Evolutionary conservation across 208 protist genomes (phyloP).

Genomic region (Entamoeba invadens): DNA sequence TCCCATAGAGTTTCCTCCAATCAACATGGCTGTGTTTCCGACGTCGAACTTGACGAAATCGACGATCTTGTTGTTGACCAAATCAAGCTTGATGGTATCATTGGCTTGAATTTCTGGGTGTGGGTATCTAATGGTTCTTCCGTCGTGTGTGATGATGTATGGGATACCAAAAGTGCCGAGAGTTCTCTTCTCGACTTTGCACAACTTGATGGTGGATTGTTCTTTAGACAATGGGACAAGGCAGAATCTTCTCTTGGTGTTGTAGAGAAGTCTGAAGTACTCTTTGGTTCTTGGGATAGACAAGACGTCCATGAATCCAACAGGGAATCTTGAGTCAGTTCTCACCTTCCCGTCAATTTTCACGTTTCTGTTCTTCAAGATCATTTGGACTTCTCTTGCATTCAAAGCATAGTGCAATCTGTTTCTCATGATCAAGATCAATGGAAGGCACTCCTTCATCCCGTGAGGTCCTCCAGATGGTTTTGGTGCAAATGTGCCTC

Average conservation of each 20-base stretch:
- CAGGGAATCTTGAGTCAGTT: slow-evolving; percentile 82
- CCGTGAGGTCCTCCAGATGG: slow-evolving; percentile 90
- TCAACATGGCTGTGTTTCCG: slow-evolving; percentile 80
- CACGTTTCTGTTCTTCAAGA: slow-evolving; percentile 78
- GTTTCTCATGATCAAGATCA: slow-evolving; percentile 71
- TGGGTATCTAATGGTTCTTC: slow-evolving; percentile 93
- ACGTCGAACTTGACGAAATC: slow-evolving; percentile 62
- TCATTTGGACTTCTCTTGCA: slow-evolving; percentile 73
- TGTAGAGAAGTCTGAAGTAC: slow-evolving; percentile 90
- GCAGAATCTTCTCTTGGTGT: slow-evolving; percentile 91
- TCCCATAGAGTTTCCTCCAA: slow-evolving; percentile 88
- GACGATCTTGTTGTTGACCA: slow-evolving; percentile 71
- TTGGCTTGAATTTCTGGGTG: slow-evolving; percentile 74
- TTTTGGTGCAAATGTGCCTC: slow-evolving; percentile 78
- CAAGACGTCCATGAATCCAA: slow-evolving; percentile 86
- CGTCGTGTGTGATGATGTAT: slow-evolving; percentile 88
- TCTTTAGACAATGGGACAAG: slow-evolving; percentile 74
- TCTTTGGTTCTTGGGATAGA: slow-evolving; percentile 88
- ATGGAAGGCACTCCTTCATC: slow-evolving; percentile 69
- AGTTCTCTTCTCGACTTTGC: slow-evolving; percentile 67
- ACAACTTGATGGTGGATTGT: slow-evolving; percentile 79
- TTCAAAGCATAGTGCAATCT: slow-evolving; percentile 92
- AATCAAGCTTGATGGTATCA: slow-evolving; percentile 88
- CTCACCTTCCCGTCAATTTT: slow-evolving; percentile 84
- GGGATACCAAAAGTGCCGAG: slow-evolving; percentile 74